Evolutionary conservation across 2,329 filamentous ascomycete species (phyloP).

Genomic region (Chalaropsis thielavioides): DNA sequence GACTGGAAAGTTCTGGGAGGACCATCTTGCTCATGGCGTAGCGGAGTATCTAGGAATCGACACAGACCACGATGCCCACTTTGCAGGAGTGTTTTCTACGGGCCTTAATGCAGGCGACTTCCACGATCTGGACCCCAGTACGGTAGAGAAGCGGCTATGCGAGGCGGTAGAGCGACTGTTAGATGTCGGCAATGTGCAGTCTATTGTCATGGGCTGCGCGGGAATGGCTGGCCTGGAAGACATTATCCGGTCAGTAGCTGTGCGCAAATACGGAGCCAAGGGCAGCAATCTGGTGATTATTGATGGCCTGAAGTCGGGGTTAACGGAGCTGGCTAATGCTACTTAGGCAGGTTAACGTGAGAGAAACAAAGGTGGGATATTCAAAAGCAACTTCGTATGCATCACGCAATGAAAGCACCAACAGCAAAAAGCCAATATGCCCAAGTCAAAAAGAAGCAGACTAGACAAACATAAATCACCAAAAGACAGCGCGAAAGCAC

Average conservation of each 20-base stretch:
- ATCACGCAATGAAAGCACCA: background rate
- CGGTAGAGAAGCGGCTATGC: conserved; percentile 51
- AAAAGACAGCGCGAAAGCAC: background rate
- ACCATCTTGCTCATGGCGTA: conserved; percentile 53
- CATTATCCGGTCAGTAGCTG: conserved; percentile 55
- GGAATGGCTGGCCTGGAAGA: conserved; percentile 79
- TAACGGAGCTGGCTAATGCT: conserved; percentile 45
- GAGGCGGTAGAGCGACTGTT: conserved; percentile 56
- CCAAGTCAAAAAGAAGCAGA: too few relatives aligned
- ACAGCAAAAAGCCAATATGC: background rate
- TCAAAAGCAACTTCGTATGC: background rate
- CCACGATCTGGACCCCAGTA: conserved; percentile 50
- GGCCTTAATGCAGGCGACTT: conserved; percentile 68
- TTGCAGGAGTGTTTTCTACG: conserved; percentile 70
- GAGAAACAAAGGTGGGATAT: background rate
- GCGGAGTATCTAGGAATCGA: conserved; percentile 44
- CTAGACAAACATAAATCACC: background rate
- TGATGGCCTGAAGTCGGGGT: conserved; percentile 62
- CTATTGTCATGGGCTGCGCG: conserved; percentile 71
- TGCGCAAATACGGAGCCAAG: conserved; percentile 46
- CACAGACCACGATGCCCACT: conserved; percentile 29
- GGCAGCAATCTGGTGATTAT: conserved; percentile 49
- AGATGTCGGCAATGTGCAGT: conserved; percentile 40
- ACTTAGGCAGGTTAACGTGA: conserved; percentile 27
- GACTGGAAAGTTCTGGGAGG: conserved; percentile 73